Evolutionary conservation across 2,329 filamentous ascomycete species (phyloP), one percentile per base, ranked within the genome.

Genomic region (Daldinia sp.): DNA sequence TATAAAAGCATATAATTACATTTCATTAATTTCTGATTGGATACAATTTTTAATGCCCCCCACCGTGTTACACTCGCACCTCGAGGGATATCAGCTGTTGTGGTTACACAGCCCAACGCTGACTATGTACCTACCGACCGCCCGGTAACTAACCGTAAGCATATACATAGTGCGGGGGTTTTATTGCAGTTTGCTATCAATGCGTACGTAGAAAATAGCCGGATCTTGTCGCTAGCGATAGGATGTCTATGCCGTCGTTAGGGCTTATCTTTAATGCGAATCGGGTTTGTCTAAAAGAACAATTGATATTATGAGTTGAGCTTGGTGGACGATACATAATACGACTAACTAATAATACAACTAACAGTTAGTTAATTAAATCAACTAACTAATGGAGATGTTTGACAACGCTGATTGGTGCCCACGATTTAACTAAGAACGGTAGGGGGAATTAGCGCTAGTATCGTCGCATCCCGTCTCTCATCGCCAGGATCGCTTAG

Each of bases 381-480:
- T 32, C 29, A 32, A 32, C 29, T 32, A 32, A 27, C 41, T 29
- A 32, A 25, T 32, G 19, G 35, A 10, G 34, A 27, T 45, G 15
- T 21, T 5, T 4, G n/a, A 45, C 15, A 43, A 37, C n/a, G 27
- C 11, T 66, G 60, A 66, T 66, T 66, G 63, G 63, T 66, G 63
- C 57, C 63, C 63, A 66, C 56, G 51, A 10, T 61, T 43, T 47
- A 6, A 54, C 25, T 52, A 54, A 35, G 53, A 54, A 58, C 52
- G 52, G 52, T 41, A 35, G 35, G 55, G 58, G 19, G 32, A 49
- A 41, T 54, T 27, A 23, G 21, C 48, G n/a, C 35, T 56, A 63
- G 34, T 49, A 48, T 35, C 43, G 54, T 62, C 37, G 53, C 39
- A 49, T 50, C 41, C 48, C n/a, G n/a, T n/a, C n/a, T n/a, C n/a